Conservation (phyloP, 768 basidiomycete genomes). For the Nidularia sp. region DNA sequence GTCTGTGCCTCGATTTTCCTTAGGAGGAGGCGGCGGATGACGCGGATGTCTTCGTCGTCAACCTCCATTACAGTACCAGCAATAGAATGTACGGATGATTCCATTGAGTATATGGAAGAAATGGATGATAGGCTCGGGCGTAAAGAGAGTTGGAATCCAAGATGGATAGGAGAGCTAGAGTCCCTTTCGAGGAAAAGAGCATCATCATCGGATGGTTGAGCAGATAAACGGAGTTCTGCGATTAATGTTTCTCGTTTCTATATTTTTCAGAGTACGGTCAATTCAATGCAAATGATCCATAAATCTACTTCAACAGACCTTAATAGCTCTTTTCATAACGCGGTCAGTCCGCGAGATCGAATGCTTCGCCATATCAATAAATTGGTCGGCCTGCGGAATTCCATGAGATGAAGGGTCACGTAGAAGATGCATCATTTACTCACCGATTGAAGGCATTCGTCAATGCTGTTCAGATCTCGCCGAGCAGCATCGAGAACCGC, state of each 20-base stretch:
- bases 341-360: constrained; percentile 56
- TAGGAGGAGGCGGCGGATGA: constrained; percentile 57
- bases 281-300: background rate
- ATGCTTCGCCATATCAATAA: constrained; percentile 48
- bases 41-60: constrained; percentile 62
- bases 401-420: too few relatives aligned
- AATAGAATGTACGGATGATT: constrained; percentile 42
- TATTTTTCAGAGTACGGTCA: background rate
- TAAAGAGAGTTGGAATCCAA: constrained; percentile 28
- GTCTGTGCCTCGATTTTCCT: constrained; percentile 59
- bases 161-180: constrained; percentile 18
- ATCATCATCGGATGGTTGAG: constrained; percentile 13
- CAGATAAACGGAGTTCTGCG: constrained; percentile 30
- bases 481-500: constrained; percentile 47
- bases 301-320: constrained; percentile 37
- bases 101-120: constrained; percentile 36
- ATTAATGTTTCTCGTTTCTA: constrained; percentile 51
- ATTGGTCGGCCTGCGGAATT: constrained; percentile 48
- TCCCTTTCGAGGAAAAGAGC: constrained; percentile 11
- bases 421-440: too few relatives aligned
- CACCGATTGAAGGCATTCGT: constrained; percentile 51
- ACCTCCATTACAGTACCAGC: constrained; percentile 45
- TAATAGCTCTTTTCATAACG: constrained; percentile 50
- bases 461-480: constrained; percentile 54
- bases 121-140: constrained; percentile 39